Conservation (phyloP, 1,284 basidiomycete genomes). For the Fomitiporia mediterranea region DNA sequence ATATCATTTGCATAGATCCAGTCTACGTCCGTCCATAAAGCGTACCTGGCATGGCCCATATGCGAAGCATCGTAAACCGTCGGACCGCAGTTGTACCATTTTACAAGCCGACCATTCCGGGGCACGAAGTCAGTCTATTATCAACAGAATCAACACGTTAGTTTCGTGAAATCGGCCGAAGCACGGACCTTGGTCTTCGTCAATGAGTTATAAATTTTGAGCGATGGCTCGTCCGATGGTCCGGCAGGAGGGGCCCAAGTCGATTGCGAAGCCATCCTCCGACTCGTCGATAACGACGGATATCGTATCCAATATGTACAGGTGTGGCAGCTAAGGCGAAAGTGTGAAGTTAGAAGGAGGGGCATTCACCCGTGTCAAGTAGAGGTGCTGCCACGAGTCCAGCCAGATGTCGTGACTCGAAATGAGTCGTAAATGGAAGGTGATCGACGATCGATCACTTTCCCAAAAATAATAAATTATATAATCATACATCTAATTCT, state of each 20-base stretch:
- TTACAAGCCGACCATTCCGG: conserved; percentile 77
- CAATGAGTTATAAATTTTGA: conserved; percentile 93
- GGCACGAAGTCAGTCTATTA: conserved; percentile 79
- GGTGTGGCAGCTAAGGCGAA: neutral
- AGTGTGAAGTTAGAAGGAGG: conserved; percentile 2
- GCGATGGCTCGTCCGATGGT: conserved; percentile 48
- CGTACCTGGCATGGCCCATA: conserved; percentile 97
- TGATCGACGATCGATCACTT: conserved; percentile 1
- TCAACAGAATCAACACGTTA: conserved; percentile 15
- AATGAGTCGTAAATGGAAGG: conserved; percentile 3
- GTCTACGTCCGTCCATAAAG: conserved; percentile 8
- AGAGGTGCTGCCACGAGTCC: neutral
- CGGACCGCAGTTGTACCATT: conserved; percentile 99
- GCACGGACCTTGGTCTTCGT: conserved; percentile 72
- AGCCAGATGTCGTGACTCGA: conserved; percentile 3
- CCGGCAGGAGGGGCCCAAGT: conserved; percentile 37
- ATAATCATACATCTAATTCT: neutral
- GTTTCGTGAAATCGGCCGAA: conserved; percentile 22
- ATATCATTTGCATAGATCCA: conserved; percentile 13
- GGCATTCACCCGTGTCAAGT: conserved; percentile 3
- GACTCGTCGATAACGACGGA: neutral
- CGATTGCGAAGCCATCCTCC: conserved; percentile 43
- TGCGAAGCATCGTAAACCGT: conserved; percentile 99
- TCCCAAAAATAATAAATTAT: neutral
- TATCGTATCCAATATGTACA: conserved; percentile 7